Evolutionary conservation across 2,329 filamentous ascomycete species (phyloP), one percentile per base, ranked within the genome.

Genomic region (Tolypocladium nubicola): DNA sequence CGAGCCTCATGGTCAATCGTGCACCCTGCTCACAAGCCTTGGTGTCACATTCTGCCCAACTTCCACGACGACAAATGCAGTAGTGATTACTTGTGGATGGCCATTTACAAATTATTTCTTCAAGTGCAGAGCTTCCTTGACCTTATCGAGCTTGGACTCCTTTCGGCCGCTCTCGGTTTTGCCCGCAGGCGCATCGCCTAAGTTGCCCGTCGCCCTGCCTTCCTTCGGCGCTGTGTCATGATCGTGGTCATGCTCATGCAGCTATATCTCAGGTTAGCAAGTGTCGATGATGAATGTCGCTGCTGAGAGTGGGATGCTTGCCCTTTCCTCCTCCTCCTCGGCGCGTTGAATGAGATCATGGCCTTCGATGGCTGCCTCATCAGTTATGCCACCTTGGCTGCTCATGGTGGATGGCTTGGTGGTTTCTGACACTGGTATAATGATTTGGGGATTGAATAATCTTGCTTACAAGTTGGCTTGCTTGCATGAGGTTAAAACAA

Each of bases 341-440:
- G 69, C 70, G 4, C 63, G 56, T 53, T 71, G 68, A 21, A 72
- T 72, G 50, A 72, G 63, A 21, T 72, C 70, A 52, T 72, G 70
- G 8, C 59, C 58, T 56, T 70, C 69, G 8, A 66, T 55, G 19
- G 69, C 70, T 30, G 63, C 65, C 61, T 70, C 67, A 43, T 71
- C 69, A 0, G 64, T 58, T 50, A 69, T 63, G 23, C 66, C 67
- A 0, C 23, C 23, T 26, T 26, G 23, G 2, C 23, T 26, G 16
- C 57, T 53, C 56, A 57, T 57, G 19, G 9, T 55, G 30, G 14
- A 5, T 4, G 23, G 11, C 16, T 10, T 33, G 26, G 26, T 5
- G 8, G n/a, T 10, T 3, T 3, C n/a, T 11, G 10, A 35, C 8
- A 35, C 19, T 21, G 10, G 30, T 35, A 9, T 33, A 21, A 23